These are phyloP conservation scores for Leccinum insolens DNA, from an alignment of 1,284 basidiomycete genomes.

Conservation along the genomic window DNA sequence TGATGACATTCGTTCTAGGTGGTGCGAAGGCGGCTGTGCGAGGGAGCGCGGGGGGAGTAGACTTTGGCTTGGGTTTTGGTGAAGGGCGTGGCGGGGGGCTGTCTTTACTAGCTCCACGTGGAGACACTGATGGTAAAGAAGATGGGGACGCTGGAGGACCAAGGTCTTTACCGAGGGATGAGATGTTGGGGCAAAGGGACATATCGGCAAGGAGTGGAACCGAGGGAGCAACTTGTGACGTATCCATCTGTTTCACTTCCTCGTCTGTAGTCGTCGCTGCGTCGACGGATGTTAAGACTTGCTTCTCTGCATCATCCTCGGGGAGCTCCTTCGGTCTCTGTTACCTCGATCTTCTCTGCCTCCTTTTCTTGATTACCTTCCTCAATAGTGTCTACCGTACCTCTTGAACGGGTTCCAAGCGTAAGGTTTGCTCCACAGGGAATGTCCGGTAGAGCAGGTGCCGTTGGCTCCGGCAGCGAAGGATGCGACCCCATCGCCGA, in stretches of 20 bases:
- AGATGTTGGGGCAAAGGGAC: constrained; percentile 11
- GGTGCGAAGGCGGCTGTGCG: constrained; percentile 13
- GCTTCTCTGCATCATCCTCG: constrained; percentile 5
- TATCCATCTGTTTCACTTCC: constrained; percentile 1
- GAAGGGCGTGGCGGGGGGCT: constrained; percentile 25
- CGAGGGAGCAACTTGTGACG: constrained; percentile 1
- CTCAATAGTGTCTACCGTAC: constrained; percentile 7
- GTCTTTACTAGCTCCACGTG: constrained; percentile 16
- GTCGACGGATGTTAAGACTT: background rate
- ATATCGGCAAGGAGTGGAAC: constrained; percentile 15
- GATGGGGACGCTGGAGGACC: constrained; percentile 8
- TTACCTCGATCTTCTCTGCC: background rate
- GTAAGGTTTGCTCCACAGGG: constrained; percentile 24
- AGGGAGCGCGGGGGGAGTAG: constrained; percentile 17
- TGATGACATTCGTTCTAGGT: constrained; percentile 25
- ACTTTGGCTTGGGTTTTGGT: constrained; percentile 23
- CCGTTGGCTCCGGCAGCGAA: constrained; percentile 3
- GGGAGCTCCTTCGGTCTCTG: background rate
- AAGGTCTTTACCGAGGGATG: constrained; percentile 14
- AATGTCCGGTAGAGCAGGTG: constrained; percentile 18
- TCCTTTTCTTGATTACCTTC: constrained; percentile 16
- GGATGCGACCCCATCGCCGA: constrained; percentile 6
- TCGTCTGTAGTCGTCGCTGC: background rate
- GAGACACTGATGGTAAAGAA: constrained; percentile 7
- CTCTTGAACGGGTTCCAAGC: constrained; percentile 15